Conservation (phyloP, 805 yeast species). For the Metschnikowia kofuensis region DNA sequence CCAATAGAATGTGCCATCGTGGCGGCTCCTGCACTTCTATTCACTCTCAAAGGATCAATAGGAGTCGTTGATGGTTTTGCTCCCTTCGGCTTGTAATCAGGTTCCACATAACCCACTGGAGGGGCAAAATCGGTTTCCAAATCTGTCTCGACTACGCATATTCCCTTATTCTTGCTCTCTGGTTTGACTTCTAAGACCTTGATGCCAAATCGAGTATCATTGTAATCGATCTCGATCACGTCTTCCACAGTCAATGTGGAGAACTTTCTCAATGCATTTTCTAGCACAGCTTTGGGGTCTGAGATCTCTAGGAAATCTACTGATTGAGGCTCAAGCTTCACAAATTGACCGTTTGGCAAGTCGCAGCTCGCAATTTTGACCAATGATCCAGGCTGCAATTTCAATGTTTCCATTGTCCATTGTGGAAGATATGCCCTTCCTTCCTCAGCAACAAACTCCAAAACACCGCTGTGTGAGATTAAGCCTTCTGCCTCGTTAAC, state of each 20-base stretch:
- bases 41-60: conserved; percentile 33
- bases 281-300: conserved; percentile 95
- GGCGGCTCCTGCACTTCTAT: conserved; percentile 48
- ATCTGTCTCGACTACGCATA: conserved; percentile 96
- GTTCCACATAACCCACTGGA: conserved; percentile 97
- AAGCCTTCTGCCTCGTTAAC: conserved; percentile 59
- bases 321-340: conserved; percentile 92
- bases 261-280: conserved; percentile 85
- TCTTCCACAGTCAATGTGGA: conserved; percentile 84
- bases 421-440: conserved; percentile 93
- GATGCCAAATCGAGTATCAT: conserved; percentile 72
- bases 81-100: conserved; percentile 53
- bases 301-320: conserved; percentile 89
- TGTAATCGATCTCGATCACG: conserved; percentile 79
- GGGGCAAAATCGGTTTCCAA: conserved; percentile 97
- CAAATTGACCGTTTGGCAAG: conserved; percentile 82
- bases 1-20: conserved; percentile 76
- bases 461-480: conserved; percentile 86
- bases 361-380: conserved; percentile 73
- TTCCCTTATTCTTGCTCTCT: conserved; percentile 57
- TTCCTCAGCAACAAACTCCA: conserved; percentile 96
- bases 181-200: conserved; percentile 88
- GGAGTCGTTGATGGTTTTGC: conserved; percentile 33
- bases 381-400: conserved; percentile 74
- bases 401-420: conserved; percentile 89